phyloP scores from a whole-genome alignment of 73 alveolate species.

The Strombidium stylifer region DNA sequence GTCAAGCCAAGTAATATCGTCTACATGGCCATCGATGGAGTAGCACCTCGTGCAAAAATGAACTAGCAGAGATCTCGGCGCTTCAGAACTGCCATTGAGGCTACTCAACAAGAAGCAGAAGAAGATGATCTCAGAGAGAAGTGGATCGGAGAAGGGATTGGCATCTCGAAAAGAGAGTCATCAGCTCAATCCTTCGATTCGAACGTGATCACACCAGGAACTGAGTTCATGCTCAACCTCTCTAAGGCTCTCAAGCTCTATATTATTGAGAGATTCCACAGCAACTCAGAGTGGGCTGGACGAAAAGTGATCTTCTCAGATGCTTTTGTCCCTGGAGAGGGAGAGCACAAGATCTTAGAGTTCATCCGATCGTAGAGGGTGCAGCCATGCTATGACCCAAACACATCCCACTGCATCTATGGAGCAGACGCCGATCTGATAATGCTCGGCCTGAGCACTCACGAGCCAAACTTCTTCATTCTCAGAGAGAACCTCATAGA shows the following conservation, averaged over 20 bases:
- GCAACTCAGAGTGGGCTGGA: slow-evolving; percentile 75
- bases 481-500: slow-evolving; percentile 94
- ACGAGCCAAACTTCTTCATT: slow-evolving; percentile 98
- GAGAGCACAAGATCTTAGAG: slow-evolving; percentile 98
- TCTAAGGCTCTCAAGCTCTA: slow-evolving; percentile 63
- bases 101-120: slow-evolving; percentile 55
- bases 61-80: slow-evolving; percentile 96
- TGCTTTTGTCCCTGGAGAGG: slow-evolving; percentile 98
- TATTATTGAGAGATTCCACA: slow-evolving; percentile 78
- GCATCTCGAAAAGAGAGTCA: background rate
- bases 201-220: slow-evolving; percentile 96
- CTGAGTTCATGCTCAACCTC: slow-evolving; percentile 78
- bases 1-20: slow-evolving; percentile 90
- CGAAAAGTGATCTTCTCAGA: slow-evolving; percentile 90
- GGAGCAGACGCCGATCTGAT: slow-evolving; percentile 99
- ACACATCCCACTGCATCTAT: slow-evolving; percentile 97
- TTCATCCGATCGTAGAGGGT: slow-evolving; percentile 93
- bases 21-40: slow-evolving; percentile 98
- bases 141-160: slow-evolving; percentile 63
- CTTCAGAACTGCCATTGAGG: slow-evolving; percentile 70
- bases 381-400: slow-evolving; percentile 81
- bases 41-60: slow-evolving; percentile 99
- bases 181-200: slow-evolving; percentile 65
- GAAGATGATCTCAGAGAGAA: slow-evolving; percentile 46
- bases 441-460: slow-evolving; percentile 99